A percentile compares a stretch with the other conserved stretches of the same genome.
phyloP scores from a whole-genome alignment of 257 asterid species.

The Nicotiana tabacum region DNA sequence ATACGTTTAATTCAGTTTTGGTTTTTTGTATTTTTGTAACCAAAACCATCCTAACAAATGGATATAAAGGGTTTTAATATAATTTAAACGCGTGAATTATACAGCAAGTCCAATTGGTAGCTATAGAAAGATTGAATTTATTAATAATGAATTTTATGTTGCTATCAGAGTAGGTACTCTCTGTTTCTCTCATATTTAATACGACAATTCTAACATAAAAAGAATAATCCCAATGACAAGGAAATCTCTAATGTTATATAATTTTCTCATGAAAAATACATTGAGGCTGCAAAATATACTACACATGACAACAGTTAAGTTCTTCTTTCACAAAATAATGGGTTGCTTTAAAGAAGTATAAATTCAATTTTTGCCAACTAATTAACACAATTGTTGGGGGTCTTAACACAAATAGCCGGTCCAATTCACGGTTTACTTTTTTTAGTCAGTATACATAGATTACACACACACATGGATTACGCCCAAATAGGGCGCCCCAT shows the following conservation, averaged over 20 bases:
- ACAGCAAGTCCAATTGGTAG: constrained; percentile 3
- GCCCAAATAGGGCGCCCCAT: no score
- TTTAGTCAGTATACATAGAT: no score
- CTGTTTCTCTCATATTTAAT: not conserved
- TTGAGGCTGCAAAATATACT: not conserved
- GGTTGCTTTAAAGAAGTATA: not conserved
- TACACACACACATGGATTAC: no score
- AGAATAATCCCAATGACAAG: not conserved
- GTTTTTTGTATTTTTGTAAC: not conserved
- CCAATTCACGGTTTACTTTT: no score
- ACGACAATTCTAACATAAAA: not conserved
- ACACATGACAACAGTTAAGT: not conserved
- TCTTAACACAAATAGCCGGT: no score
- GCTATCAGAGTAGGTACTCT: not conserved
- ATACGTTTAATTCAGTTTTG: not conserved
- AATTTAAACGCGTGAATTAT: not conserved
- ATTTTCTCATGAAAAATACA: not conserved
- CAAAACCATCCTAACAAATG: not conserved
- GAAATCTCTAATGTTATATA: not conserved
- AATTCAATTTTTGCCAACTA: not conserved
- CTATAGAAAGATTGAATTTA: not conserved
- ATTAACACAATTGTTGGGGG: no score
- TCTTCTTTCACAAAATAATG: not conserved
- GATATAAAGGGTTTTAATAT: not conserved
- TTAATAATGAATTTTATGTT: not conserved